Conservation (phyloP, 2,329 filamentous ascomycete genomes). For the Dichotomopilus funicola region DNA sequence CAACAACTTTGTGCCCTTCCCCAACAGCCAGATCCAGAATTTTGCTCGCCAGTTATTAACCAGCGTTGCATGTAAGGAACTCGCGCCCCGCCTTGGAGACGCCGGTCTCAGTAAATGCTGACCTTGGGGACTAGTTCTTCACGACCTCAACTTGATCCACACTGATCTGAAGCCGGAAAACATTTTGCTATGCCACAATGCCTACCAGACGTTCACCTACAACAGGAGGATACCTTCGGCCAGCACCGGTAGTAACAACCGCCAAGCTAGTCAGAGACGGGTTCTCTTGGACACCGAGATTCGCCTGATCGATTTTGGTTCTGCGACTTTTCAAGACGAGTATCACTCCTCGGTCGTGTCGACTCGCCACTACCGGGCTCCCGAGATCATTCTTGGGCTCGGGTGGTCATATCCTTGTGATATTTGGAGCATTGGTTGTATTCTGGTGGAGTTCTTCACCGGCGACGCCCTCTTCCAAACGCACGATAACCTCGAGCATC, state of each 20-base stretch:
- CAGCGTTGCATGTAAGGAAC: slow-evolving; percentile 85
- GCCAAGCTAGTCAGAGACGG: slow-evolving; percentile 56
- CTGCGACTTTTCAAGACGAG: slow-evolving; percentile 65
- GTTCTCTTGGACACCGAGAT: slow-evolving; percentile 65
- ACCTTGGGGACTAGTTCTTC: slow-evolving; percentile 58
- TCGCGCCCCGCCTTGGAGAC: neutral
- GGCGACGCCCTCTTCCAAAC: slow-evolving; percentile 67
- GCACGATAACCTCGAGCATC: slow-evolving; percentile 64
- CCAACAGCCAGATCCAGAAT: slow-evolving; percentile 95
- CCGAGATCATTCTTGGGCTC: slow-evolving; percentile 63
- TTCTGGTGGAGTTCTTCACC: slow-evolving; percentile 65
- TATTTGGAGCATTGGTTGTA: slow-evolving; percentile 69
- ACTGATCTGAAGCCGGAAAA: slow-evolving; percentile 71
- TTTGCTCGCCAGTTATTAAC: slow-evolving; percentile 95
- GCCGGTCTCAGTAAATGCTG: slow-evolving; percentile 15
- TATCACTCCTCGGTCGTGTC: slow-evolving; percentile 67
- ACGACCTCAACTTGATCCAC: slow-evolving; percentile 95
- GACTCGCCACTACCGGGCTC: slow-evolving; percentile 62
- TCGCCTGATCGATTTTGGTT: slow-evolving; percentile 64
- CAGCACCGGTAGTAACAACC: slow-evolving; percentile 47
- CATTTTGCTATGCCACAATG: slow-evolving; percentile 58
- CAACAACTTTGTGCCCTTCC: slow-evolving; percentile 92
- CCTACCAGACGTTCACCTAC: slow-evolving; percentile 65
- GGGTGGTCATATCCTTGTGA: slow-evolving; percentile 68
- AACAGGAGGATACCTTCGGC: slow-evolving; percentile 64